Percentiles rank a stretch among this genome's conserved stretches.
Conservation (phyloP, 2,329 filamentous ascomycete genomes). For the Pseudogymnoascus sp. region DNA sequence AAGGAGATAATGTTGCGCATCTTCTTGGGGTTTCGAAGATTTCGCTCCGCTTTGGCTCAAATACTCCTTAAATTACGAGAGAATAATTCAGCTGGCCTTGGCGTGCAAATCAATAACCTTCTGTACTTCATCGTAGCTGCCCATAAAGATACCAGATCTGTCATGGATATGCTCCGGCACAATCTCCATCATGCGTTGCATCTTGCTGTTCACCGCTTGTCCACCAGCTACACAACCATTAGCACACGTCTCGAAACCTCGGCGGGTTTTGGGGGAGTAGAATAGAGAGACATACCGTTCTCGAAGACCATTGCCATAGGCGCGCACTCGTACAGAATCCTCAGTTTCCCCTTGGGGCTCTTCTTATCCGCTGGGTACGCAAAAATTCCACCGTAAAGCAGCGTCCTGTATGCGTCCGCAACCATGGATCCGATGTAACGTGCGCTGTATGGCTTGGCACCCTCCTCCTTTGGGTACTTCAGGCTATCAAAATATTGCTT, state of each 20-base stretch:
- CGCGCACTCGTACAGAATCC: constrained; percentile 96
- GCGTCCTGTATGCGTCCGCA: constrained; percentile 90
- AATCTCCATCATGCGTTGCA: constrained; percentile 84
- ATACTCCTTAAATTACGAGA: not conserved
- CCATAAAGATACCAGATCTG: constrained; percentile 90
- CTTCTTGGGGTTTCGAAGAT: not conserved
- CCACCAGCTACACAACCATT: constrained; percentile 63
- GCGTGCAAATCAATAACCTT: constrained; percentile 59
- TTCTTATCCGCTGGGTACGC: constrained; percentile 97
- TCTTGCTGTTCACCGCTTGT: constrained; percentile 83
- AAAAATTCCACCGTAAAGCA: constrained; percentile 94
- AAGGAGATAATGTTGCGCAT: not conserved
- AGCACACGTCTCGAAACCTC: constrained; percentile 17
- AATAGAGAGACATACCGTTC: constrained; percentile 61
- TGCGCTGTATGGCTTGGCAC: constrained; percentile 84
- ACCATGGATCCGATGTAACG: constrained; percentile 98
- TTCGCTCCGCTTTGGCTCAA: not conserved
- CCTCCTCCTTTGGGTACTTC: constrained; percentile 64
- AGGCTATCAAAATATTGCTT: constrained; percentile 84
- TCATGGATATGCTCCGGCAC: constrained; percentile 92
- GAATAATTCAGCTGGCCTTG: not conserved
- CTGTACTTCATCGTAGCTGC: constrained; percentile 89
- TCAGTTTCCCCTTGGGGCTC: constrained; percentile 94
- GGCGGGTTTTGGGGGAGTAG: not conserved
- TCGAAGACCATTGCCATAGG: constrained; percentile 99